phyloP scores from a whole-genome alignment of 257 asterid species.

The Handroanthus guayacan region DNA sequence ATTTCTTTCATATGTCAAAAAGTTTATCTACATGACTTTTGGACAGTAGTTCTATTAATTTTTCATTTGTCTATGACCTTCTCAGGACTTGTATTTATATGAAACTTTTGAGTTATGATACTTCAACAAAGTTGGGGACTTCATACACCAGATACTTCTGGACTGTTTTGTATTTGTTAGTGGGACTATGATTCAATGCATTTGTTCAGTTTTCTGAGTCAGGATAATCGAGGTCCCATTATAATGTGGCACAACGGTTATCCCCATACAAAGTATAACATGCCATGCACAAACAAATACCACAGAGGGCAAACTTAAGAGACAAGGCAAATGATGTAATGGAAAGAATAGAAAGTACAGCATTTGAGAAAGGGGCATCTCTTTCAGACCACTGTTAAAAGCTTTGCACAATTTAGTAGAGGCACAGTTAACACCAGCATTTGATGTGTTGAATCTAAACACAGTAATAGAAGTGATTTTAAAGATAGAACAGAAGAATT shows the following conservation, averaged over 20 bases:
- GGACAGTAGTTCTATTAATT: background rate
- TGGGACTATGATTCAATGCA: background rate
- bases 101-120: background rate
- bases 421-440: constrained; percentile 13
- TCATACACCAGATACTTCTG: background rate
- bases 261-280: background rate
- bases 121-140: background rate
- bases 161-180: background rate
- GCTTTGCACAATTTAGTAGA: constrained; percentile 3
- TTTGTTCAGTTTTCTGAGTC: constrained; percentile 9
- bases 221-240: constrained; percentile 15
- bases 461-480: constrained; percentile 11
- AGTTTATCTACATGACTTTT: background rate
- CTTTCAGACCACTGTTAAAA: constrained; percentile 1
- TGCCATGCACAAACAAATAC: constrained; percentile 2
- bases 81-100: background rate
- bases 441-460: constrained; percentile 14
- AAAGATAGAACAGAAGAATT: constrained; percentile 22
- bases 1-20: background rate
- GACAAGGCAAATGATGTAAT: constrained; percentile 5
- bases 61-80: background rate
- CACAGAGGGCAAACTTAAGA: background rate
- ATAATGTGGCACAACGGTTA: background rate
- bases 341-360: background rate
- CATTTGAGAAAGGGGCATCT: constrained; percentile 1